These are phyloP conservation scores for Cystobasidiaceae sp. DNA, from an alignment of 1,284 basidiomycete species.

Conservation along the genomic window DNA sequence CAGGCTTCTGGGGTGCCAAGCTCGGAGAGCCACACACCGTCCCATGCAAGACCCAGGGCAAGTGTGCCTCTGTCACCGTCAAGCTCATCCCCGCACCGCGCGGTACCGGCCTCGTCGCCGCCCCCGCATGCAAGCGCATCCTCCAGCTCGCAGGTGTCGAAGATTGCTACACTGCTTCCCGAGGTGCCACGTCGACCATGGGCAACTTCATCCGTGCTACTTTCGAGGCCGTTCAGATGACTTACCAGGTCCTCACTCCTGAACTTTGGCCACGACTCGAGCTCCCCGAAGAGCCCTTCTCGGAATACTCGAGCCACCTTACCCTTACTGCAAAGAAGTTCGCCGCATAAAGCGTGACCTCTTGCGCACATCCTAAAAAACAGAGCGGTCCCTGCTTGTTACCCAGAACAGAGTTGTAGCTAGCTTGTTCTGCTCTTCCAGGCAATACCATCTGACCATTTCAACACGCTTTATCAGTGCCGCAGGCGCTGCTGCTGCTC, in stretches of 20 bases:
- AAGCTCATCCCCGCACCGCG: conserved; percentile 94
- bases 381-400: too few species aligned
- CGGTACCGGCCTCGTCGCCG: conserved; percentile 99
- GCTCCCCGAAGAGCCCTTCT: conserved; percentile 80
- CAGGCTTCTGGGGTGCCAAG: conserved; percentile 89
- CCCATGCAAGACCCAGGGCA: conserved; percentile 95
- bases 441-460: too few species aligned
- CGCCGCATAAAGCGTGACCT: conserved; percentile 23
- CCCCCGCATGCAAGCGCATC: conserved; percentile 93
- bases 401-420: too few species aligned
- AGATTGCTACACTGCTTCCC: conserved; percentile 89
- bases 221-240: conserved; percentile 94
- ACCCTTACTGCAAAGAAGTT: conserved; percentile 70
- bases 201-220: conserved; percentile 99
- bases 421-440: too few species aligned
- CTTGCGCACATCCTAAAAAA: too few species aligned
- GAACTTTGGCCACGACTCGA: conserved; percentile 97
- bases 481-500: too few species aligned
- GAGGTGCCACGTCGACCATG: conserved; percentile 98
- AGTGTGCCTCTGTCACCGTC: conserved; percentile 99
- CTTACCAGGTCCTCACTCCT: conserved; percentile 93
- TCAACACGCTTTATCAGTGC: too few species aligned
- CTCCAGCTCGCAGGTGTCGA: conserved; percentile 96
- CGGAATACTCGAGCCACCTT: conserved; percentile 87
- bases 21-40: conserved; percentile 99